These are phyloP conservation scores for Xylaria sp. DNA, from an alignment of 2,329 filamentous ascomycete genomes.

Conservation along the genomic window DNA sequence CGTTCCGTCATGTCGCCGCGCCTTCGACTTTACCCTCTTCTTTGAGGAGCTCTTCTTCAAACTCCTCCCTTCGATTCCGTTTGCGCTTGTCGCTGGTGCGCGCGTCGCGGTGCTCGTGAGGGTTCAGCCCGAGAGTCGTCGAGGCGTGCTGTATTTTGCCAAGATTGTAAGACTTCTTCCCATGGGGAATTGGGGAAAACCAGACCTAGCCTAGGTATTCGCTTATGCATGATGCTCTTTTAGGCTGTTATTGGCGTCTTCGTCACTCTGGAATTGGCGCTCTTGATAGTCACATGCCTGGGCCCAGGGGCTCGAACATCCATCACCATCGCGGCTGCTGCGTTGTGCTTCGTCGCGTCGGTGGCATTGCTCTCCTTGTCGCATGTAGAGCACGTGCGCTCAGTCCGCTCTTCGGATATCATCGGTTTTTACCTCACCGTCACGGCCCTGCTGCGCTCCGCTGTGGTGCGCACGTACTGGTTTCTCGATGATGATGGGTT, in stretches of 20 bases:
- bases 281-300: constrained; percentile 11
- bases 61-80: constrained; percentile 22
- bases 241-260: constrained; percentile 17
- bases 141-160: constrained; percentile 16
- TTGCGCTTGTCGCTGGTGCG: constrained; percentile 9
- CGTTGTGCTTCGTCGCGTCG: constrained; percentile 21
- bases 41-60: constrained; percentile 30
- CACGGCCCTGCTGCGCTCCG: constrained; percentile 21
- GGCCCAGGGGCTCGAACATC: not conserved
- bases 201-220: not conserved
- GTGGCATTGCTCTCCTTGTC: constrained; percentile 16
- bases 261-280: constrained; percentile 9
- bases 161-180: constrained; percentile 20
- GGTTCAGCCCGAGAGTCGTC: constrained; percentile 2
- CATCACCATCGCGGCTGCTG: constrained; percentile 16
- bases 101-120: constrained; percentile 14
- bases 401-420: constrained; percentile 22
- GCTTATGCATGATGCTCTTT: not conserved
- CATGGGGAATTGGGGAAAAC: too few species aligned
- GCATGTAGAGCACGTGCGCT: constrained; percentile 28
- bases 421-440: constrained; percentile 26
- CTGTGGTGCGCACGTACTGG: constrained; percentile 29
- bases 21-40: constrained; percentile 29
- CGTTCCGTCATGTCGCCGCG: constrained; percentile 25
- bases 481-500: constrained; percentile 20